These are phyloP conservation scores for Artemisia tridentata DNA, from an alignment of 129 eudicot species.

Conservation along the genomic window DNA sequence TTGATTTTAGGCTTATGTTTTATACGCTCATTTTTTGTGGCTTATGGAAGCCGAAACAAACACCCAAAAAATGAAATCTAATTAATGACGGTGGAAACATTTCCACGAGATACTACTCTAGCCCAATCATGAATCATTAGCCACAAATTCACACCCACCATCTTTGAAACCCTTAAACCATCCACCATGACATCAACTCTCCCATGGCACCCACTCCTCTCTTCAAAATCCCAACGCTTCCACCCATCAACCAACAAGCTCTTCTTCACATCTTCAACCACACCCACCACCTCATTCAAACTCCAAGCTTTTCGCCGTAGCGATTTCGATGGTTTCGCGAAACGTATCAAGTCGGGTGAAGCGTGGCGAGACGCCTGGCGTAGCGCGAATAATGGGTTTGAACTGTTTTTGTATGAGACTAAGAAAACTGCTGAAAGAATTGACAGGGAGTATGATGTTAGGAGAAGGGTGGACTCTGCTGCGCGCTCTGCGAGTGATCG, in stretches of 20 bases:
- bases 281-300: constrained; percentile 6
- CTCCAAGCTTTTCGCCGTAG: constrained; percentile 65
- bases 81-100: too few relatives aligned
- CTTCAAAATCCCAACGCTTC: constrained; percentile 31
- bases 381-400: constrained; percentile 78
- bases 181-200: constrained; percentile 58
- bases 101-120: too few relatives aligned
- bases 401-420: constrained; percentile 62
- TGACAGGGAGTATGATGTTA: constrained; percentile 65
- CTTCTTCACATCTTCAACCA: constrained; percentile 17
- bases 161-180: constrained; percentile 1
- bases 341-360: constrained; percentile 64
- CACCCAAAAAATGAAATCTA: too few relatives aligned
- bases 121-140: constrained; percentile 27
- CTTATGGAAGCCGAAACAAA: too few relatives aligned
- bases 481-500: constrained; percentile 65
- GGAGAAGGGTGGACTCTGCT: constrained; percentile 43
- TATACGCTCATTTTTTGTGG: too few relatives aligned
- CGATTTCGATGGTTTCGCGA: constrained; percentile 68
- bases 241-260: constrained; percentile 28
- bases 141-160: constrained; percentile 26
- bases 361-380: constrained; percentile 80
- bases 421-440: constrained; percentile 81
- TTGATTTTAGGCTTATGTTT: too few relatives aligned
- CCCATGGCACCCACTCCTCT: constrained; percentile 58